Conservation (phyloP, 164 flowering plant species). For the Stephania cephalantha region DNA sequence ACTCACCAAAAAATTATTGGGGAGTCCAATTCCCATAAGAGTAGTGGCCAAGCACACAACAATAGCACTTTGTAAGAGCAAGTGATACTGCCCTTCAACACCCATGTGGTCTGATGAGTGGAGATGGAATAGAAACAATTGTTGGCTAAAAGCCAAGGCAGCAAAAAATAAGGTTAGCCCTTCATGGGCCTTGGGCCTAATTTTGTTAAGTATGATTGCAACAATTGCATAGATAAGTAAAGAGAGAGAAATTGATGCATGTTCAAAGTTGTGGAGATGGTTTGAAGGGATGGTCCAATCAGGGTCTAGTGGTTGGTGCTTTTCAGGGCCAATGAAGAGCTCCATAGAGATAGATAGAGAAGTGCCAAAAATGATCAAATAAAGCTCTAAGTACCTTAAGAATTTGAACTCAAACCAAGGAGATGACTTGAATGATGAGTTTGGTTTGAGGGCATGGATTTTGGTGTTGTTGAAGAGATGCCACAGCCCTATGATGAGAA, state of each 20-base stretch:
- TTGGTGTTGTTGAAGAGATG: conserved; percentile 38
- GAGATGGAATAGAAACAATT: conserved; percentile 62
- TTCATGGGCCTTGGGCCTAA: conserved; percentile 17
- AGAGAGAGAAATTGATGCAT: conserved; percentile 28
- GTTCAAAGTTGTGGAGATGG: conserved; percentile 43
- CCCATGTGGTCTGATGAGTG: conserved; percentile 59
- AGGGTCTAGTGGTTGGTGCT: conserved; percentile 27
- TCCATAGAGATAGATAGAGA: conserved; percentile 26
- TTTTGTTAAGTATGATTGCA: conserved; percentile 29
- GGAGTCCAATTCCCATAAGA: conserved; percentile 42
- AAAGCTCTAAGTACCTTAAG: conserved; percentile 29
- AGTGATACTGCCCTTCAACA: conserved; percentile 52
- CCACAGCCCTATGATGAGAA: conserved; percentile 34
- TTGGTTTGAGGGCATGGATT: conserved; percentile 20
- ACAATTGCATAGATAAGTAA: conserved; percentile 26
- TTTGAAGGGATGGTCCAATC: conserved; percentile 33
- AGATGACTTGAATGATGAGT: conserved; percentile 17
- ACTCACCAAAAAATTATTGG: conserved; percentile 51
- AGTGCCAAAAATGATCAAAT: conserved; percentile 22
- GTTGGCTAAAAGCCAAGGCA: conserved; percentile 53
- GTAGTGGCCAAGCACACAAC: conserved; percentile 43
- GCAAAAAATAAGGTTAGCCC: conserved; percentile 44
- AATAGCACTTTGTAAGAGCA: conserved; percentile 39
- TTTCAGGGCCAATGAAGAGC: conserved; percentile 30
- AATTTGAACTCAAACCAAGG: conserved; percentile 29